Evolutionary conservation across 1,284 basidiomycete genomes (phyloP).

Genomic region (Stygiomarasmius scandens): DNA sequence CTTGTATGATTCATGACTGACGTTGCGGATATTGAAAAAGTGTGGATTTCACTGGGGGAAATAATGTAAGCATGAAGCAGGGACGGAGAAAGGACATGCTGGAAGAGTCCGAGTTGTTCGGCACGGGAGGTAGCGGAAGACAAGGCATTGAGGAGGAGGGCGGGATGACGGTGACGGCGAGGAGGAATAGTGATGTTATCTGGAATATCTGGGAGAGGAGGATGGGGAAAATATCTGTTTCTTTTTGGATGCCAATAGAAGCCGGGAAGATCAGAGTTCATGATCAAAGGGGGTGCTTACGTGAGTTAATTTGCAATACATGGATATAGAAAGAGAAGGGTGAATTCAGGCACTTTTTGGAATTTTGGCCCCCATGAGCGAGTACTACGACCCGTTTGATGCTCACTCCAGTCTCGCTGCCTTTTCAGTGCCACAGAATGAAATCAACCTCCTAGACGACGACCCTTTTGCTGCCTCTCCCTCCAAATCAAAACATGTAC

Average conservation of each 20-base stretch:
- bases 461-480: slow-evolving; percentile 62
- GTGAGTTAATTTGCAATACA: not conserved
- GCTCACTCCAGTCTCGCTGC: slow-evolving; percentile 7
- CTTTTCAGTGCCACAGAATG: not conserved
- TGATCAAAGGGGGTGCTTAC: not conserved
- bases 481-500: slow-evolving; percentile 12
- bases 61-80: not conserved
- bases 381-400: slow-evolving; percentile 5
- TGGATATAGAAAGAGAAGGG: too few relatives aligned
- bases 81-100: too few relatives aligned
- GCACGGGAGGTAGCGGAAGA: too few relatives aligned
- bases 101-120: too few relatives aligned
- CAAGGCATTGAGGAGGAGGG: too few relatives aligned
- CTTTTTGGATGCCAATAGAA: slow-evolving; percentile 48
- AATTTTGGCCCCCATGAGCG: not conserved
- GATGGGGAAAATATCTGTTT: not conserved
- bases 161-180: too few relatives aligned
- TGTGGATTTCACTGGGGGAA: not conserved
- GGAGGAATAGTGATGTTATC: too few relatives aligned
- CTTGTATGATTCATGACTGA: slow-evolving; percentile 4
- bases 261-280: not conserved
- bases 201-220: not conserved
- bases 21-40: slow-evolving; percentile 6
- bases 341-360: not conserved
- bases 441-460: slow-evolving; percentile 58